These are phyloP conservation scores for Eragrostis nindensis DNA, from an alignment of 176 grass and related monocot genomes.

Conservation along the genomic window DNA sequence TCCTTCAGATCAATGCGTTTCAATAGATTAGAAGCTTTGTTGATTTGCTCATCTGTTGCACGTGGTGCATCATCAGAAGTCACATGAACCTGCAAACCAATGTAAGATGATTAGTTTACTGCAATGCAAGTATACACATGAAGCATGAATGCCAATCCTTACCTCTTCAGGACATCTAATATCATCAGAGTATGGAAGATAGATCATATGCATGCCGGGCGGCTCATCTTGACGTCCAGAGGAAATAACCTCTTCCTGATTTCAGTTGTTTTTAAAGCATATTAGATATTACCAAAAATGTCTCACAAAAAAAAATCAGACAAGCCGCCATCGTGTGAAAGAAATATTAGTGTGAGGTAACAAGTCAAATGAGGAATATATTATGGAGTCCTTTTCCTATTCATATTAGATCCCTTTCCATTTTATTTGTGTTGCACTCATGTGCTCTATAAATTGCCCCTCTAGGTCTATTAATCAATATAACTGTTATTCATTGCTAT, in stretches of 20 bases:
- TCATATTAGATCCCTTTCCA: background rate
- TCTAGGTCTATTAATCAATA: background rate
- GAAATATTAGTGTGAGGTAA: background rate
- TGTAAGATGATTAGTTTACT: constrained; percentile 23
- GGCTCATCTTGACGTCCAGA: constrained; percentile 73
- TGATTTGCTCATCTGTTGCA: constrained; percentile 86
- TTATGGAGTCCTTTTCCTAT: background rate
- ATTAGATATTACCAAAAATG: constrained; percentile 25
- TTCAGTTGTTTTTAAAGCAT: constrained; percentile 38
- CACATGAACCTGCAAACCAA: constrained; percentile 62
- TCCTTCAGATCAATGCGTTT: constrained; percentile 83
- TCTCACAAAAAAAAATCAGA: constrained; percentile 14
- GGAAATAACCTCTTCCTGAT: constrained; percentile 81
- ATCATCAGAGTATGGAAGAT: constrained; percentile 96
- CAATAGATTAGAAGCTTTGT: constrained; percentile 71
- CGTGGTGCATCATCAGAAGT: constrained; percentile 55
- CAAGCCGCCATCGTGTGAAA: background rate
- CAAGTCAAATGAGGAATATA: background rate
- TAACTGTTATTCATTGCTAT: background rate
- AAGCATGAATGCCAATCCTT: constrained; percentile 6
- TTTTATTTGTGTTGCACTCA: no score
- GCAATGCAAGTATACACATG: constrained; percentile 26
- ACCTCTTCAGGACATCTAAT: constrained; percentile 91
- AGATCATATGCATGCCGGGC: constrained; percentile 95
- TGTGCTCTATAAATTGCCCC: background rate